phyloP scores from a whole-genome alignment of 768 basidiomycete genomes.

The Lentinus tigrinus region DNA sequence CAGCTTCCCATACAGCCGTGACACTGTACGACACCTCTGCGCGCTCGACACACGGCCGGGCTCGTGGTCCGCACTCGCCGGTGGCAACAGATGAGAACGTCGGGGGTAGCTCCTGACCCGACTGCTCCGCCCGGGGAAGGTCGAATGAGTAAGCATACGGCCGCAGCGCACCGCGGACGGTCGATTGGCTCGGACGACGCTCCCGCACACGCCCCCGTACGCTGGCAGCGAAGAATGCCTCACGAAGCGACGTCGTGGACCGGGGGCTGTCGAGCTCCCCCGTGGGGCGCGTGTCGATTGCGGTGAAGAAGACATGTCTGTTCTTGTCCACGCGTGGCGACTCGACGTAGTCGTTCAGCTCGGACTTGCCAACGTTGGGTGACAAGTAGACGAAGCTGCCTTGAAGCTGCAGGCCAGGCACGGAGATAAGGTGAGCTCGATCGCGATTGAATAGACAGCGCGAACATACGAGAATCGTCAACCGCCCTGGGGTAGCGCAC shows the following conservation, averaged over 20 bases:
- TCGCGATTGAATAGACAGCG: not conserved
- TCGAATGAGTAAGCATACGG: slow-evolving; percentile 52
- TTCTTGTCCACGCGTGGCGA: slow-evolving; percentile 17
- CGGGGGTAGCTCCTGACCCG: slow-evolving; percentile 61
- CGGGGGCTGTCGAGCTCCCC: slow-evolving; percentile 23
- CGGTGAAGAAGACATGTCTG: slow-evolving; percentile 29
- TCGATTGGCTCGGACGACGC: slow-evolving; percentile 21
- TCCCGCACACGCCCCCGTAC: slow-evolving; percentile 18
- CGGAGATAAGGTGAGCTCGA: slow-evolving; percentile 1
- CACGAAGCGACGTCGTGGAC: slow-evolving; percentile 23
- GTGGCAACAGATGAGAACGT: slow-evolving; percentile 47
- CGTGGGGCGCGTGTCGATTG: slow-evolving; percentile 19
- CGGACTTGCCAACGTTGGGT: slow-evolving; percentile 15
- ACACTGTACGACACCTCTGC: slow-evolving; percentile 54
- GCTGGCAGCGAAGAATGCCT: slow-evolving; percentile 26
- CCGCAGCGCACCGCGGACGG: slow-evolving; percentile 14
- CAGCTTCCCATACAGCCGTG: slow-evolving; percentile 58
- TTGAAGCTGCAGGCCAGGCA: slow-evolving; percentile 47
- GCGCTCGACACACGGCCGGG: slow-evolving; percentile 31
- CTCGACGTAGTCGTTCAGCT: slow-evolving; percentile 18
- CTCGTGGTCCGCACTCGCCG: slow-evolving; percentile 25
- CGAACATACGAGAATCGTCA: slow-evolving; percentile 53
- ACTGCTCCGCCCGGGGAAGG: slow-evolving; percentile 47
- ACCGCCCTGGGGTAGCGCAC: slow-evolving; percentile 48
- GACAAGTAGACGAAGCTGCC: slow-evolving; percentile 53